Base-by-base conservation (phyloP, 2,329 filamentous ascomycete genomes). In the Ophiostoma tasmaniense region DNA sequence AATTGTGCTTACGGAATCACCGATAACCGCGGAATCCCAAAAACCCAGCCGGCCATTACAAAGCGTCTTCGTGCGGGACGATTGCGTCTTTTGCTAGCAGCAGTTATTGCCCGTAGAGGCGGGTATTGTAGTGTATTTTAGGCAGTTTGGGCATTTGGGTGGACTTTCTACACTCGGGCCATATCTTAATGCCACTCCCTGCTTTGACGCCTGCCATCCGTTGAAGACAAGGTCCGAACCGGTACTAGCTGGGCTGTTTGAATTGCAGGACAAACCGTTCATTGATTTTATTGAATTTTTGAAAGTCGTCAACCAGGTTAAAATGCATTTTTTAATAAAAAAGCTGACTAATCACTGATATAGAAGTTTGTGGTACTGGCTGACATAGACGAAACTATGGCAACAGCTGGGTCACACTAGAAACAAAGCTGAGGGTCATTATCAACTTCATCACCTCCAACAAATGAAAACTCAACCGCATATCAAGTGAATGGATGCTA, bases 11-110 rank as follows among this genome's bases (percentile, higher is more conserved):
- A n/a, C 11, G 59, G 28, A n/a, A 35, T n/a, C 59, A n/a, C 28
- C 28, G 10, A 65, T 20, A 42, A 39, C 33, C 33, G 62, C 50
- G n/a, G 35, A 66, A 33, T 33, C 33, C 8, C 33, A 33, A 33
- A 69, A 66, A 55, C 20, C 22, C 35, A 64, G 25, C 62, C 45
- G 62, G 8, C 35, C 30, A 69, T 69, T 67, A 69, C 68, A 69
- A 69, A 69, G 68, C 68, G 28, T 66, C 35, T 66, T 30, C 37
- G 50, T 30, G 50, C 10, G 66, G n/a, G 52, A 28, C 64, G 62
- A 69, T 69, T 66, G 42, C 68, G 68, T 39, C 68, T 64, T 66
- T 33, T 25, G 45, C 37, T 39, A 39, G 37, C 37, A 39, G 37
- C 13, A 33, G 2, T 8, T 33, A 33, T 33, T 33, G 33, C 33